These are phyloP conservation scores for Oidiodendron maius DNA, from an alignment of 495 filamentous ascomycete species.

Conservation along the genomic window DNA sequence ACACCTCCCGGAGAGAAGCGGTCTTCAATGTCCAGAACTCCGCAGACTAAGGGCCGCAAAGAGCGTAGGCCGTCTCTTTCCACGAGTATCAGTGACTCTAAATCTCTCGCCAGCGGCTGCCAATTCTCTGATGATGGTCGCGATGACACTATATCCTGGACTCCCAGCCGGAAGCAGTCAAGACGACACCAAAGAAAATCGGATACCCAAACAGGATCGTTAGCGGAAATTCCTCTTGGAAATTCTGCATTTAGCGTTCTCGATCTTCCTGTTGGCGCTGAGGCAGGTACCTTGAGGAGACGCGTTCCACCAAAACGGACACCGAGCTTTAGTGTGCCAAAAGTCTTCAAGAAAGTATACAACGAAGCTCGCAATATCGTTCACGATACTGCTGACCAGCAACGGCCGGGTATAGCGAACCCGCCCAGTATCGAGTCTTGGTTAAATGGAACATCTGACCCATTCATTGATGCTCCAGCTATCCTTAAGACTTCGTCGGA, in stretches of 20 bases:
- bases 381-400: constrained; percentile 44
- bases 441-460: constrained; percentile 67
- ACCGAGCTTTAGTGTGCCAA: constrained; percentile 32
- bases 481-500: constrained; percentile 22
- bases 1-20: constrained; percentile 15
- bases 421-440: constrained; percentile 68
- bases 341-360: constrained; percentile 49
- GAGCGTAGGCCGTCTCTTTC: constrained; percentile 8
- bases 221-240: constrained; percentile 50
- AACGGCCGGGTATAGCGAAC: constrained; percentile 37
- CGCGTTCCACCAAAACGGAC: constrained; percentile 15
- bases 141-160: constrained; percentile 10
- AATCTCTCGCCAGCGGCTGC: background rate
- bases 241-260: constrained; percentile 53
- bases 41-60: constrained; percentile 13
- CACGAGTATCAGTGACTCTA: constrained; percentile 1
- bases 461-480: constrained; percentile 55
- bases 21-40: background rate
- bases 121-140: constrained; percentile 4
- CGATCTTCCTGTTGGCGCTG: constrained; percentile 41
- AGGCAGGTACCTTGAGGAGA: constrained; percentile 22
- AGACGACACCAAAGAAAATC: constrained; percentile 13
- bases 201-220: constrained; percentile 26
- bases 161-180: constrained; percentile 13
- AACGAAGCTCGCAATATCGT: constrained; percentile 49